Base-by-base conservation (phyloP, 352 stramenopile genomes). In the Globisporangium echinulatum region DNA sequence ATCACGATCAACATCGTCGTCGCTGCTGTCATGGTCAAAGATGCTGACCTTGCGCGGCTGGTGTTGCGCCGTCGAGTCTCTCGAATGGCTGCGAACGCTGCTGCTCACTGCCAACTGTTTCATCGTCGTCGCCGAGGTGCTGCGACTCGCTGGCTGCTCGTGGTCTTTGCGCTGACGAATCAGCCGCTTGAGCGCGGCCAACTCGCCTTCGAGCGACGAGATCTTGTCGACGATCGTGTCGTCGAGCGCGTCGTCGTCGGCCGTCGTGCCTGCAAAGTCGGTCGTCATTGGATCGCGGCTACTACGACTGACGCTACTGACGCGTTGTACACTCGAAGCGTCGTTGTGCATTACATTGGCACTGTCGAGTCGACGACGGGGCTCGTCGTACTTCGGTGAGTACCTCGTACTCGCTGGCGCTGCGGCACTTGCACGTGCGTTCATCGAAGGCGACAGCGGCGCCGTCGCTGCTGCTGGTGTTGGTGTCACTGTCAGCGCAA, bases 191-290 rank as follows among this genome's bases (percentile, higher is more conserved):
- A 92, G 54, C 6, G 75, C 74, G 47, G 77, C 75, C 15, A 92
- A 40, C 46, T 92, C 82, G 8, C 68, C 71, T 59, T 87, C 82
- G 1, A 92, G 59, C 38, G 74, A 82, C 7, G 79, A 90, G 9
- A 92, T 92, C 58, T 90, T 92, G 66, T 90, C 72, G 38, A 87
- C 82, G 56, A 92, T 92, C 49, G 83, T 81, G 17, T 84, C 82
- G 10, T 81, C 74, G 19, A 87, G 74, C 46, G 77, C 76, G 39
- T 82, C 63, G 49, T 53, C 62, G 14, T 70, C 66, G 42, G 70
- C 61, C 10, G 61, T 62, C 25, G 25, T 3, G 25, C 25, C 25
- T 33, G 1, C 25, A 33, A 33, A 33, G 7, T 61, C 50, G 9
- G 46, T 49, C 38, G n/a, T 9, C 43, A 48, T 48, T 48, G 11